Evolutionary conservation across 169 alveolate species (phyloP).

Genomic region (Amoebophrya sp.): DNA sequence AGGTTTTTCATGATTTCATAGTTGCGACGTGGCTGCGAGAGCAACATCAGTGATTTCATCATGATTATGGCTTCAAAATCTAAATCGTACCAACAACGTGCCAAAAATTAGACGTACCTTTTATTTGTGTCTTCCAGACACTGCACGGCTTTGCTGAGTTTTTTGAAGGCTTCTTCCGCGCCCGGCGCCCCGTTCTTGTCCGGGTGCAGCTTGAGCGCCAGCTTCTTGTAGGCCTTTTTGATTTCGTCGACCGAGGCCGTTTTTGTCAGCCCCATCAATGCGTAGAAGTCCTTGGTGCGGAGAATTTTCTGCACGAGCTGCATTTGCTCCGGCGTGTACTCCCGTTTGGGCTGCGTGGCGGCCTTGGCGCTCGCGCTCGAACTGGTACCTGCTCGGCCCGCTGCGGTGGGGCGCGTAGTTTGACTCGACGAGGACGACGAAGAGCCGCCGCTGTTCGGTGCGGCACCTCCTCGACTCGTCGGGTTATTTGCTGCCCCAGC

Average conservation of each 20-base stretch:
- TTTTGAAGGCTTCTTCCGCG: conserved; percentile 91
- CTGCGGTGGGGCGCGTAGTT: neutral
- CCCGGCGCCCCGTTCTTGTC: conserved; percentile 90
- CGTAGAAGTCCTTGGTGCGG: conserved; percentile 76
- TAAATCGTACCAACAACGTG: too few species aligned
- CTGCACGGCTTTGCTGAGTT: conserved; percentile 54
- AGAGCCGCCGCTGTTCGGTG: too few species aligned
- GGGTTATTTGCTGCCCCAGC: neutral
- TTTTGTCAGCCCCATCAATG: conserved; percentile 75
- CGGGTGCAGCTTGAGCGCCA: conserved; percentile 92
- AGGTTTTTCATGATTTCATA: too few species aligned
- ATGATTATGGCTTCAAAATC: too few species aligned
- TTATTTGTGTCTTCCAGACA: neutral
- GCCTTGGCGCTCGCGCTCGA: neutral
- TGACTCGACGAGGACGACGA: too few species aligned
- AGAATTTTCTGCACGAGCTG: conserved; percentile 64
- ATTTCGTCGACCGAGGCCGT: conserved; percentile 77
- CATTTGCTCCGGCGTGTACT: conserved; percentile 56
- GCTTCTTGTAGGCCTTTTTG: conserved; percentile 84
- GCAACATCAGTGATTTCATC: too few species aligned
- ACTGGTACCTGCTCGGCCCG: neutral
- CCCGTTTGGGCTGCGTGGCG: neutral
- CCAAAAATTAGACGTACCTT: neutral
- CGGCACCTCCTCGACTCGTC: neutral
- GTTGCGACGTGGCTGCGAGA: too few species aligned